Evolutionary conservation across 768 basidiomycete species (phyloP), one percentile per base, ranked within the genome.

Genomic region (Naematelia aurantialba): DNA sequence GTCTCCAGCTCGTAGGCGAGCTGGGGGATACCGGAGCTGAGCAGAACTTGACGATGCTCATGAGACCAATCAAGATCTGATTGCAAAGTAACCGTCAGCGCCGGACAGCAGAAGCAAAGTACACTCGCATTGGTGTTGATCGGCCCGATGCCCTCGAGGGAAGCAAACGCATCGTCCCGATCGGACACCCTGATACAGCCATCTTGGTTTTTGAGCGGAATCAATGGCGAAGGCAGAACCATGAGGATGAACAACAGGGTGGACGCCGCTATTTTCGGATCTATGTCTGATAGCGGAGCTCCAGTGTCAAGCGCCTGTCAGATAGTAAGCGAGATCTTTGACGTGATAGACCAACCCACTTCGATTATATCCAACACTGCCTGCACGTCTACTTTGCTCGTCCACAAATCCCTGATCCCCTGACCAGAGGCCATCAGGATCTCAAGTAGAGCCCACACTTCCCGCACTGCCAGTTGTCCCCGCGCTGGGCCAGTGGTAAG

Each of bases 141-240:
- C 22, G 60, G 58, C 11, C 47, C 52, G 3, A 73, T 55, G 4
- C 59, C 67, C 42, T 73, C 72, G 12, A 73, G 31, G 17, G 60
- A 53, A 0, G 69, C 72, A 55, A 70, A 73, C 5, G 69, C 72
- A n/a, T 64, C 67, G 50, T 73, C 72, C 21, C 72, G 34, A 52
- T 61, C 59, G 26, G 50, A 34, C 12, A 67, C 58, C 1, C 27
- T 47, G 13, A 61, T 30, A 48, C 69, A 70, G 45, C 51, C 44
- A 5, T 50, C 52, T 49, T 66, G 69, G 21, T 59, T 58, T 3
- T 45, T 44, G 3, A 47, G 27, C 1, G 70, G 70, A 19, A 72
- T 13, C 0, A 73, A 56, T 12, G 69, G 65, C 11, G 60, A 56
- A 0, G 69, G 69, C 5, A 69, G 25, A 25, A 48, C 27, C 4